These are phyloP conservation scores for Fusarium beomiforme DNA, from an alignment of 2,329 filamentous ascomycete genomes.

Conservation along the genomic window DNA sequence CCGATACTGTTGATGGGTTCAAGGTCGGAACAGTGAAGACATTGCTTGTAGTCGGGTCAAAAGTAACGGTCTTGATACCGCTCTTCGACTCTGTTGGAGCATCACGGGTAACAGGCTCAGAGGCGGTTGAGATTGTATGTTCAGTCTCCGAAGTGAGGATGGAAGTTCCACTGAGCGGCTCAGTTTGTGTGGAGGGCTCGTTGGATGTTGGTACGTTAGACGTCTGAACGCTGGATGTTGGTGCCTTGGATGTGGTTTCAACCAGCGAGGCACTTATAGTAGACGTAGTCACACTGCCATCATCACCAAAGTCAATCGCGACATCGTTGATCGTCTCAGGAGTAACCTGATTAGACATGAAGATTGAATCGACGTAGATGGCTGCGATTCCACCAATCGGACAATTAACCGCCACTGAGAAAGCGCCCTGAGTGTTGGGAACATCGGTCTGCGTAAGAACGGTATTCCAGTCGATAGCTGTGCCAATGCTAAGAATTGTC, in stretches of 20 bases:
- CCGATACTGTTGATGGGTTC: no score
- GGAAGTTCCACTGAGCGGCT: neutral
- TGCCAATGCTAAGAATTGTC: neutral
- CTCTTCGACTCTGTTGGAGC: neutral
- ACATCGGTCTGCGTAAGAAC: neutral
- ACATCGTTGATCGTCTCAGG: constrained; percentile 22
- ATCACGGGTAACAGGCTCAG: neutral
- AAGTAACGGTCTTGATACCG: neutral
- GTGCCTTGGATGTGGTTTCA: accelerated
- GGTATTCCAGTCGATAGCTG: neutral
- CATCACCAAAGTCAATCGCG: constrained; percentile 11
- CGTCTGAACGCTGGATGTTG: no score
- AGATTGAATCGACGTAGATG: constrained; percentile 32
- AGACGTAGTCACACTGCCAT: accelerated
- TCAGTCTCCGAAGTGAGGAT: neutral
- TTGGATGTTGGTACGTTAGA: neutral
- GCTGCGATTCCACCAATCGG: neutral
- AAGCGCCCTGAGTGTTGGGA: accelerated
- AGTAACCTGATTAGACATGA: constrained; percentile 35
- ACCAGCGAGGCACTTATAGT: accelerated
- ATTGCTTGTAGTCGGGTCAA: neutral
- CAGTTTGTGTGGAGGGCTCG: neutral
- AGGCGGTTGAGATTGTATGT: neutral
- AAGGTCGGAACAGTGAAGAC: no score
- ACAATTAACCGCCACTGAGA: constrained; percentile 12